Conservation (phyloP, 2,329 filamentous ascomycete genomes). For the Penicillium sclerotiorum region DNA sequence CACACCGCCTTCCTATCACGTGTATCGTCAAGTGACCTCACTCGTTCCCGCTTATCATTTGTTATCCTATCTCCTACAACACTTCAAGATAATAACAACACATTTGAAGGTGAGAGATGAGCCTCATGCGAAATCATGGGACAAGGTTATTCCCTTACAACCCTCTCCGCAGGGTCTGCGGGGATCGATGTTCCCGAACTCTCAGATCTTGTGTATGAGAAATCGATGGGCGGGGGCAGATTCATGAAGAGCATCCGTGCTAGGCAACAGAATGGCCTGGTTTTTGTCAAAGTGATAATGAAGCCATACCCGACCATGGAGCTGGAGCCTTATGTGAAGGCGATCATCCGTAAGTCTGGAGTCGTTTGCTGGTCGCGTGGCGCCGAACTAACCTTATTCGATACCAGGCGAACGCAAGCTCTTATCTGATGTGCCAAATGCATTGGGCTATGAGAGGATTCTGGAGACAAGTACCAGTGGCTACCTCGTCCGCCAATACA, state of each 20-base stretch:
- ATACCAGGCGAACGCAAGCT: conserved; percentile 79
- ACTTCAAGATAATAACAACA: conserved; percentile 6
- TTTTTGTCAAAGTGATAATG: conserved; percentile 91
- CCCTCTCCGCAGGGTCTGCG: conserved; percentile 85
- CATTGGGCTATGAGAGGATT: conserved; percentile 84
- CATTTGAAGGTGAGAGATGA: conserved; percentile 32
- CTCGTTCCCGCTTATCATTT: conserved; percentile 12
- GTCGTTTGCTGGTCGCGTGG: background rate
- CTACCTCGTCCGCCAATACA: conserved; percentile 90
- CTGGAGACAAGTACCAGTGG: conserved; percentile 90
- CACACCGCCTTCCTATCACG: conserved; percentile 28
- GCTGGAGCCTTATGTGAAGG: conserved; percentile 75
- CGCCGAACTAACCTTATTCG: no score
- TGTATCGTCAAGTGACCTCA: conserved; percentile 25
- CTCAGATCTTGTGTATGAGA: conserved; percentile 87
- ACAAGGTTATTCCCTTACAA: conserved; percentile 92
- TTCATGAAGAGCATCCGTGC: conserved; percentile 98
- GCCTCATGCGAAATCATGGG: conserved; percentile 66
- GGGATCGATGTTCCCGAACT: conserved; percentile 94
- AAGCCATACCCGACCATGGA: conserved; percentile 86
- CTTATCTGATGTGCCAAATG: conserved; percentile 84
- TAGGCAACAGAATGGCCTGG: conserved; percentile 83
- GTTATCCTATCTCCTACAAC: conserved; percentile 1
- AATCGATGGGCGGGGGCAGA: conserved; percentile 83
- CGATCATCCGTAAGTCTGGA: conserved; percentile 66